A percentile compares a stretch with the other conserved stretches of the same genome.
These are phyloP conservation scores for Diaporthe citrichinensis DNA, from an alignment of 2,329 filamentous ascomycete species.

Conservation along the genomic window DNA sequence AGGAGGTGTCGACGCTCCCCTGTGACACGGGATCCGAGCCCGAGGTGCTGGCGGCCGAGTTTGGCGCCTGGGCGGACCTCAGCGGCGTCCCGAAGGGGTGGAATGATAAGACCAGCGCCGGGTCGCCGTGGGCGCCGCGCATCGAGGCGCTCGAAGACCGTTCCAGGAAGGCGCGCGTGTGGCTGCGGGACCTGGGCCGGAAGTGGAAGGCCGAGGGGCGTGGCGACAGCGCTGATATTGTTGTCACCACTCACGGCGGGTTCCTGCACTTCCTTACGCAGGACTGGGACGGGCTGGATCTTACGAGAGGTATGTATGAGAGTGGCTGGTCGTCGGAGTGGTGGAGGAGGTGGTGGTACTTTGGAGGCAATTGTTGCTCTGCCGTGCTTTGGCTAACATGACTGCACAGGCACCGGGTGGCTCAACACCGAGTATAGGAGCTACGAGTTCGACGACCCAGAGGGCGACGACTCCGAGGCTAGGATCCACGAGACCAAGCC, in stretches of 20 bases:
- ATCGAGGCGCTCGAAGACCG: constrained; percentile 70
- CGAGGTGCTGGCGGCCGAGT: constrained; percentile 70
- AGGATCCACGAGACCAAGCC: constrained; percentile 62
- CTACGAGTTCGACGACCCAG: constrained; percentile 69
- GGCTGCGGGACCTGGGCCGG: constrained; percentile 66
- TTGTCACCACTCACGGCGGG: constrained; percentile 85
- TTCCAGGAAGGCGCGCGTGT: constrained; percentile 72
- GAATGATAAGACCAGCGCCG: constrained; percentile 73
- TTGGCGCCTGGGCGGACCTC: constrained; percentile 75
- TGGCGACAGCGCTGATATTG: constrained; percentile 68
- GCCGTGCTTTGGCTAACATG: neutral
- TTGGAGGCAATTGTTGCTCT: constrained; percentile 42
- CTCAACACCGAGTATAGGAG: constrained; percentile 79
- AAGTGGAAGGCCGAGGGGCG: constrained; percentile 42
- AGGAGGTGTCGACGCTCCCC: constrained; percentile 81
- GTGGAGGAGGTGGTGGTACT: neutral
- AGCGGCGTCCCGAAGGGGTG: constrained; percentile 74
- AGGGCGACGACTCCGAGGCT: constrained; percentile 63
- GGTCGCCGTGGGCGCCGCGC: constrained; percentile 61
- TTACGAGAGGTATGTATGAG: constrained; percentile 53
- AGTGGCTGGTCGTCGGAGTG: neutral
- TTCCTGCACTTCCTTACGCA: constrained; percentile 89
- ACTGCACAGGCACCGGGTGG: constrained; percentile 76
- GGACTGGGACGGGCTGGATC: constrained; percentile 77
- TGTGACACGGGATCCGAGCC: constrained; percentile 81